A percentile compares a stretch with the other conserved stretches of the same genome.
Evolutionary conservation across 2,329 filamentous ascomycete species (phyloP).

Genomic region (Sphaerulina populicola): DNA sequence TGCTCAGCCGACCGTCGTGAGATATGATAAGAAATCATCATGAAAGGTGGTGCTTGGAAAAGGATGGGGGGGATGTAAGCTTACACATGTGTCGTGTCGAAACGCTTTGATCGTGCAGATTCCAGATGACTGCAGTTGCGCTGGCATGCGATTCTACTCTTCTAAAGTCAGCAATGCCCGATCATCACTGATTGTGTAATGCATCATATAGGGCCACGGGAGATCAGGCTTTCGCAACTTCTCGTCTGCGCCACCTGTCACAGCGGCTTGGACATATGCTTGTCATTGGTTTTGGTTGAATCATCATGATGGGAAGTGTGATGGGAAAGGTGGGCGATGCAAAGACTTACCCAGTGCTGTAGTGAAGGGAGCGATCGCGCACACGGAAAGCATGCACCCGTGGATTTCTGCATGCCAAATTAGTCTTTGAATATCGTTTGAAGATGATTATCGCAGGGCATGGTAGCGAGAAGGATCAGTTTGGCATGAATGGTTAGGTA

Average conservation of each 20-base stretch:
- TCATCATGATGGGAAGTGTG: slow-evolving; percentile 25
- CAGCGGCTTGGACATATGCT: slow-evolving; percentile 37
- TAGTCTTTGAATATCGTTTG: not conserved
- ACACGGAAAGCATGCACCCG: too few relatives aligned
- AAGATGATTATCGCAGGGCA: not conserved
- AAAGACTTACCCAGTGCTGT: not conserved
- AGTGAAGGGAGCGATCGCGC: too few relatives aligned
- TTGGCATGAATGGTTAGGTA: slow-evolving; percentile 35
- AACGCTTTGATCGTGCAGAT: not conserved
- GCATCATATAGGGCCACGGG: slow-evolving; percentile 3
- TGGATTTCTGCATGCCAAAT: not conserved
- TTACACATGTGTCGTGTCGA: not conserved
- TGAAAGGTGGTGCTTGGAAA: slow-evolving; percentile 11
- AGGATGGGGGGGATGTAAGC: not conserved
- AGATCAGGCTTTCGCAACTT: slow-evolving; percentile 26
- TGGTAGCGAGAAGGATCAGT: slow-evolving; percentile 4
- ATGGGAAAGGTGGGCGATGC: not conserved
- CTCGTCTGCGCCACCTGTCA: slow-evolving; percentile 33
- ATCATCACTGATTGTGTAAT: not conserved
- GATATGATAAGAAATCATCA: slow-evolving; percentile 32
- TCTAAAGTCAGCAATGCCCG: not conserved
- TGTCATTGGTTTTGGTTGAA: slow-evolving; percentile 33
- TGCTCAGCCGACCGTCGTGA: slow-evolving; percentile 39
- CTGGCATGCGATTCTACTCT: too few relatives aligned
- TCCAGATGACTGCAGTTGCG: too few relatives aligned